phyloP scores from a whole-genome alignment of 495 filamentous ascomycete genomes.

The Penicillium daleae region DNA sequence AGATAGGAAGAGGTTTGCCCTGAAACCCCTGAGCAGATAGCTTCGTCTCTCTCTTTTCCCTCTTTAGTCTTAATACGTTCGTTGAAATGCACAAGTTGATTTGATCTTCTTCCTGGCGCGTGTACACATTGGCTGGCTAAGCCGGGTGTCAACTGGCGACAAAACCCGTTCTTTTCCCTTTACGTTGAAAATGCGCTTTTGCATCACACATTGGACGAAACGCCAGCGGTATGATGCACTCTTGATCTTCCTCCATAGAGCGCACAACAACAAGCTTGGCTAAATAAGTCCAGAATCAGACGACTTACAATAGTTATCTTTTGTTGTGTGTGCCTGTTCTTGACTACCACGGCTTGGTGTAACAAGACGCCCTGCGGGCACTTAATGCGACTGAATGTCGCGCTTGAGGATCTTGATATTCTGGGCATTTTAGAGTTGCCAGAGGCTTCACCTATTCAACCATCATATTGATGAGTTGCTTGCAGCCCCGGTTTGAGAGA shows the following conservation, averaged over 20 bases:
- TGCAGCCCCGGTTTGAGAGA: neutral
- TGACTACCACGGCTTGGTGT: neutral
- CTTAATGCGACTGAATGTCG: conserved; percentile 5
- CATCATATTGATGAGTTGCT: conserved; percentile 4
- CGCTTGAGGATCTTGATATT: neutral
- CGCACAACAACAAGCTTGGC: neutral
- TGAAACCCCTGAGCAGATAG: too few relatives aligned
- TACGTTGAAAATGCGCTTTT: conserved; percentile 1
- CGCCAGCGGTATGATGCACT: neutral
- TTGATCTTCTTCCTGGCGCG: too few relatives aligned
- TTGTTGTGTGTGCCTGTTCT: neutral
- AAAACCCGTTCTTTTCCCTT: neutral
- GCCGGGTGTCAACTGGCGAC: neutral
- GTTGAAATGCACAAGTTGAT: too few relatives aligned
- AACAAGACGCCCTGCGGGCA: neutral
- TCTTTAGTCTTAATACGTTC: too few relatives aligned
- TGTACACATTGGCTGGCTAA: neutral
- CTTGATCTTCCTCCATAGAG: neutral
- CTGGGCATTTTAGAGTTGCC: neutral
- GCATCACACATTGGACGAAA: neutral
- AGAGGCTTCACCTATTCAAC: neutral
- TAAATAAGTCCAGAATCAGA: neutral
- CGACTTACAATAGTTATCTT: neutral
- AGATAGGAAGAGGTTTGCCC: too few relatives aligned
- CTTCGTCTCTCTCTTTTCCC: too few relatives aligned